These are phyloP conservation scores for Jamesozyma spencerorum DNA, from an alignment of 805 yeast genomes.

Conservation along the genomic window DNA sequence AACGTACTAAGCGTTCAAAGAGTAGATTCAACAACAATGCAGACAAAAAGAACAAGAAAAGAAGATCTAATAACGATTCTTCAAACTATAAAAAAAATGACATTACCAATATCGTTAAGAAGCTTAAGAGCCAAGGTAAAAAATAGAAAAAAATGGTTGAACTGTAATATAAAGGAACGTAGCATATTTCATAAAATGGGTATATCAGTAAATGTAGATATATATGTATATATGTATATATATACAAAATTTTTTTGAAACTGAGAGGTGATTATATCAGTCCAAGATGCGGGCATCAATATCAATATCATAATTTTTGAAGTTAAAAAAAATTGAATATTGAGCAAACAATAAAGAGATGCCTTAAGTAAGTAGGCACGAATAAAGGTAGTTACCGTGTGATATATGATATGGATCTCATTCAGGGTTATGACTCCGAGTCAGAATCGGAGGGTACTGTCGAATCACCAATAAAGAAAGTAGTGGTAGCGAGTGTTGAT, in stretches of 20 bases:
- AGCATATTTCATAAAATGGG: background rate
- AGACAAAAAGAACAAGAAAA: slow-evolving; percentile 14
- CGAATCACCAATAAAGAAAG: background rate
- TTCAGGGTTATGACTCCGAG: slow-evolving; percentile 16
- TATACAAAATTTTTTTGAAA: background rate
- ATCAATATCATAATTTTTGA: no score
- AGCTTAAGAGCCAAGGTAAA: slow-evolving; percentile 38
- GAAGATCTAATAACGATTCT: slow-evolving; percentile 3
- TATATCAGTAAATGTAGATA: background rate
- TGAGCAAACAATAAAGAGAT: no score
- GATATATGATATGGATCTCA: slow-evolving; percentile 10
- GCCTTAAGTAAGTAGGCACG: no score
- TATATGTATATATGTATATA: background rate
- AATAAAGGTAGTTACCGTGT: background rate
- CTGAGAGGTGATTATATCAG: no score
- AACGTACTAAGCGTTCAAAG: slow-evolving; percentile 50
- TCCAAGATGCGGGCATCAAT: no score
- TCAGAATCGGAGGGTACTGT: slow-evolving; percentile 3
- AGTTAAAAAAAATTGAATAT: no score
- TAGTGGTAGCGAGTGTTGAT: background rate
- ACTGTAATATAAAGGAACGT: no score
- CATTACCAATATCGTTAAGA: slow-evolving; percentile 35
- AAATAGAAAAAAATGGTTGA: no score
- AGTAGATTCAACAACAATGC: slow-evolving; percentile 10
- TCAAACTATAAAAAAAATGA: slow-evolving; percentile 7